phyloP scores from a whole-genome alignment of 1,284 basidiomycete species.

The Moesziomyces antarcticus region DNA sequence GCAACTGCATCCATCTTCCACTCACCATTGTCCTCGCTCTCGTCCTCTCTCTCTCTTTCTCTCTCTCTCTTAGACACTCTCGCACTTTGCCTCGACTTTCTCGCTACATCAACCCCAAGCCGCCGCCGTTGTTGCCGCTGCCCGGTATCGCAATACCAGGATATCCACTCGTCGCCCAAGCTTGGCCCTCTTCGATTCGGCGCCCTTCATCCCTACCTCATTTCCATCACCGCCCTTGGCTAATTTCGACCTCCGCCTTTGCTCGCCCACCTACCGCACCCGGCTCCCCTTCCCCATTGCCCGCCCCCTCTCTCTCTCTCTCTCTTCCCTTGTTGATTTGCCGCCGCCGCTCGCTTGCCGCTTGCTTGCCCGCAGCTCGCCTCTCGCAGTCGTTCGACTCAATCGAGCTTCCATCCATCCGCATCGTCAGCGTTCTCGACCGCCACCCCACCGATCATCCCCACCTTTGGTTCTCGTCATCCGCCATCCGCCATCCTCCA shows the following conservation, averaged over 20 bases:
- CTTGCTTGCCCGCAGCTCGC: too few species aligned
- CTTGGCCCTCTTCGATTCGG: neutral
- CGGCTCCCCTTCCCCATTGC: constrained; percentile 7
- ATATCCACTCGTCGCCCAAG: neutral
- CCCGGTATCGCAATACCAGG: too few species aligned
- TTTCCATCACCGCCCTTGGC: constrained; percentile 27
- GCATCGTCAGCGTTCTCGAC: too few species aligned
- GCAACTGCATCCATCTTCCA: too few species aligned
- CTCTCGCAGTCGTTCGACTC: too few species aligned
- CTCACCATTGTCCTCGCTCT: neutral
- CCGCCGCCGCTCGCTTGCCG: neutral
- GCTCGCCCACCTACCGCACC: constrained; percentile 17
- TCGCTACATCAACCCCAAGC: too few species aligned
- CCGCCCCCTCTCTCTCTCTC: neutral
- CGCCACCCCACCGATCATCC: too few species aligned
- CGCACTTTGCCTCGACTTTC: too few species aligned
- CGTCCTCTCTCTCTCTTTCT: neutral
- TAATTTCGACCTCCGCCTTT: constrained; percentile 25
- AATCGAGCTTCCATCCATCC: too few species aligned
- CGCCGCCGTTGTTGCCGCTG: too few species aligned
- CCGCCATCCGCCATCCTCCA: constrained; percentile 8
- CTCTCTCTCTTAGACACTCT: neutral
- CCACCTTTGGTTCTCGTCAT: neutral
- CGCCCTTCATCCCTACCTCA: constrained; percentile 7
- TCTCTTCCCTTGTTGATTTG: constrained; percentile 11